Evolutionary conservation across 805 yeast genomes (phyloP).

Genomic region (Hemisphaericaspora nanyangensis): DNA sequence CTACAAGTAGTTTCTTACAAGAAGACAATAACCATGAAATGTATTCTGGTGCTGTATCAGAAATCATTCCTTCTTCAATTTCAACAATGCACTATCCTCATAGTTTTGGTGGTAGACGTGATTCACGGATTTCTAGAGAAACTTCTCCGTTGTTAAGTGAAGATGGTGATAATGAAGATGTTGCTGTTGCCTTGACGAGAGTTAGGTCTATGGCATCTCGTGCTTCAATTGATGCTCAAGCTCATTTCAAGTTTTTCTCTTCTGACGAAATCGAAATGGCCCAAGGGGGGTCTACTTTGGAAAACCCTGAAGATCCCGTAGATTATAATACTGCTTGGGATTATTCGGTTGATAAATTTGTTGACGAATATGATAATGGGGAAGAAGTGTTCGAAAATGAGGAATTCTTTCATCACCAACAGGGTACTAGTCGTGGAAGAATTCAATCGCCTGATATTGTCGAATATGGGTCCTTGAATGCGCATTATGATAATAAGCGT

Average conservation of each 20-base stretch:
- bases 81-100: conserved; percentile 73
- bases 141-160: conserved; percentile 33
- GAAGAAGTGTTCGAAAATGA: not conserved
- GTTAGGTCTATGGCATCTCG: conserved; percentile 33
- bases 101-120: conserved; percentile 34
- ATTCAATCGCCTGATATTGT: conserved; percentile 8
- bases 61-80: conserved; percentile 72
- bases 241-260: conserved; percentile 75
- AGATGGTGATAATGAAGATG: conserved; percentile 23
- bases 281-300: conserved; percentile 80
- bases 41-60: conserved; percentile 75
- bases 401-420: conserved; percentile 1
- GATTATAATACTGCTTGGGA: conserved; percentile 80
- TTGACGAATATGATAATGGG: conserved; percentile 14
- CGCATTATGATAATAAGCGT: conserved; percentile 21
- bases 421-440: conserved; percentile 4
- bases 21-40: conserved; percentile 62
- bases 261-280: conserved; percentile 81
- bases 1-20: conserved; percentile 19
- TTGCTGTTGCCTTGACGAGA: conserved; percentile 18
- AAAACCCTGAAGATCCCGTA: conserved; percentile 50
- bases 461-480: conserved; percentile 26
- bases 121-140: conserved; percentile 20
- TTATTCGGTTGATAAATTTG: conserved; percentile 47
- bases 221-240: conserved; percentile 32